Base-by-base conservation (phyloP, 306 rosid species). In the Casuarina glauca region DNA sequence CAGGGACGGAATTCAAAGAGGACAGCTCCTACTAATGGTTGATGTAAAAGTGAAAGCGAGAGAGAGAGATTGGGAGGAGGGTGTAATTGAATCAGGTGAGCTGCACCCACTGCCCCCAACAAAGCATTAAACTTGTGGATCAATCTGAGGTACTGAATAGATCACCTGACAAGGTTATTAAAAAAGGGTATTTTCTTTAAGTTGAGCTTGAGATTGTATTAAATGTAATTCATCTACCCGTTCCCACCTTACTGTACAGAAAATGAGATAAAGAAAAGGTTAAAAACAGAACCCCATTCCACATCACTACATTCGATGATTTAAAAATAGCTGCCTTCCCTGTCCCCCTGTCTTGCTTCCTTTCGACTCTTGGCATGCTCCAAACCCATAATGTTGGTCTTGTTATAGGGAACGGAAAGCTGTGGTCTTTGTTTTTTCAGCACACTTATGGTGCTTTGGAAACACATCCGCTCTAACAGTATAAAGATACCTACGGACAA, bases 291-390 rank as follows among this genome's bases (percentile, higher is more conserved):
- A 42, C 32, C 32, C 71, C 41, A 17, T 42, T 38, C 26, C n/a
- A 39, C 4, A 38, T 39, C 15, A 5, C 9, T 6, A 26, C 13
- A 15, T 8, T n/a, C 0, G 13, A 43, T 58, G 36, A 42, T 66
- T 66, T 39, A 2, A 66, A 41, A 66, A 42, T 42, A 39, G 48
- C 50, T 41, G 70, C 70, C 26, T 11, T 17, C 5, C 41, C 71
- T 41, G 70, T 64, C 49, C 32, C 70, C 16, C 26, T 2, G 49
- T 17, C 19, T 17, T 66, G 71, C 71, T 66, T 66, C 50, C 36
- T 66, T 17, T 66, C 35, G 50, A 66, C 71, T 66, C 71, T 41
- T 66, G 71, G 71, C 71, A 66, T 66, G 71, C 71, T 43, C 35
- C 49, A 66, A 66, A 42, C 20, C 71, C n/a, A 6, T 42, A 42